Conservation (phyloP, 306 rosid genomes). For the Lotus japonicus region DNA sequence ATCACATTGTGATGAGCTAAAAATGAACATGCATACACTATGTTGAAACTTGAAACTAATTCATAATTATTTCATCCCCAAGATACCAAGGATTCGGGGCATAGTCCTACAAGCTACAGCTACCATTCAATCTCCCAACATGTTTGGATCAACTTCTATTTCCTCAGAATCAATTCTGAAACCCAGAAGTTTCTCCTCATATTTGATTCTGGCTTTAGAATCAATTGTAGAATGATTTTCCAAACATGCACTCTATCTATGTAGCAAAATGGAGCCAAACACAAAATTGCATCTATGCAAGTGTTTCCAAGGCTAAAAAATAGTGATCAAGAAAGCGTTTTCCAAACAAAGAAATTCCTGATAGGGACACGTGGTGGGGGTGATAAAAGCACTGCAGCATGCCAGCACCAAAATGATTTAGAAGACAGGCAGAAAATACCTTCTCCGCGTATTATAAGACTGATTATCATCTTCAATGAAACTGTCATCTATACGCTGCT, state of each 20-base stretch:
- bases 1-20: background rate
- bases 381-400: slow-evolving; percentile 1
- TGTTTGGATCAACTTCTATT: no score
- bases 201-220: no score
- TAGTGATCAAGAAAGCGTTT: slow-evolving; percentile 17
- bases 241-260: no score
- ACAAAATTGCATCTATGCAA: background rate
- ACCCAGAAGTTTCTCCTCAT: no score
- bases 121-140: background rate
- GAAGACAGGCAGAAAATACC: slow-evolving; percentile 42
- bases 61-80: background rate
- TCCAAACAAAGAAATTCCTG: slow-evolving; percentile 1
- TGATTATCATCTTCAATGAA: slow-evolving; percentile 56
- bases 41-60: background rate
- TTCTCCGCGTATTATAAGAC: slow-evolving; percentile 30
- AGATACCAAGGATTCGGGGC: background rate
- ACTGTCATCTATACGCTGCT: slow-evolving; percentile 73
- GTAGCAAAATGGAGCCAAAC: background rate
- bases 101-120: slow-evolving; percentile 9
- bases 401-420: background rate
- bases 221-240: no score
- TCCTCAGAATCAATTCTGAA: no score
- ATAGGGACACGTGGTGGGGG: background rate
- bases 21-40: background rate
- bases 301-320: background rate